Evolutionary conservation across 345 rosid species (phyloP).

Genomic region (Salix koriyanagi): DNA sequence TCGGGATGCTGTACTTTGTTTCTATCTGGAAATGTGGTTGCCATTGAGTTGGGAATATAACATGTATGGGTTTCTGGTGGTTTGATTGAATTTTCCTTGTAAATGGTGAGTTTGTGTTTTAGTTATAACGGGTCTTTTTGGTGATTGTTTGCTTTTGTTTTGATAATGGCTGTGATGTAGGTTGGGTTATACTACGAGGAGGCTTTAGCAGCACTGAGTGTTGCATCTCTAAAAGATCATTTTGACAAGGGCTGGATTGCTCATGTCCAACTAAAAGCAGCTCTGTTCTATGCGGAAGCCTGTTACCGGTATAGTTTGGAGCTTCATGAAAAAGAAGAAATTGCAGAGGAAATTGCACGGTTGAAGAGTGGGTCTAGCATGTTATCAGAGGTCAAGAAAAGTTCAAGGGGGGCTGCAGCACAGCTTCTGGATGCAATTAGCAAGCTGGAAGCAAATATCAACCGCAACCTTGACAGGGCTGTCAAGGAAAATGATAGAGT

Average conservation of each 20-base stretch:
- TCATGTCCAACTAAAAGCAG: constrained; percentile 90
- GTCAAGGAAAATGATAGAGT: constrained; percentile 97
- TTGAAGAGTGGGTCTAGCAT: constrained; percentile 65
- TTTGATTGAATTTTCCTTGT: neutral
- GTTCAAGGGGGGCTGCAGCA: constrained; percentile 69
- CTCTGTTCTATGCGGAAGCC: constrained; percentile 80
- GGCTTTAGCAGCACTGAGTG: constrained; percentile 67
- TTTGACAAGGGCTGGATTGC: constrained; percentile 88
- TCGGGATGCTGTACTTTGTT: neutral
- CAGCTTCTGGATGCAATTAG: constrained; percentile 83
- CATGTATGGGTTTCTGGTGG: neutral
- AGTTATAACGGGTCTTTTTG: neutral
- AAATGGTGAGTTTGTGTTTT: neutral
- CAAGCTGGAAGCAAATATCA: constrained; percentile 72
- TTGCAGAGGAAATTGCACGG: constrained; percentile 92
- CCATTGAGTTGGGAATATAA: neutral
- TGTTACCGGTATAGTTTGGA: constrained; percentile 79
- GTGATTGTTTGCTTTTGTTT: neutral
- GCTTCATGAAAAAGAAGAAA: constrained; percentile 93
- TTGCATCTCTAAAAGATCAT: constrained; percentile 82
- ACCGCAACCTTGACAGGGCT: constrained; percentile 81
- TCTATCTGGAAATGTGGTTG: neutral
- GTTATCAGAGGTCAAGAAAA: constrained; percentile 74
- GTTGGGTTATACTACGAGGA: constrained; percentile 92
- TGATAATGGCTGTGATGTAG: constrained; percentile 32